Base-by-base conservation (phyloP, 208 protist species). In the Leishmania turanica region DNA sequence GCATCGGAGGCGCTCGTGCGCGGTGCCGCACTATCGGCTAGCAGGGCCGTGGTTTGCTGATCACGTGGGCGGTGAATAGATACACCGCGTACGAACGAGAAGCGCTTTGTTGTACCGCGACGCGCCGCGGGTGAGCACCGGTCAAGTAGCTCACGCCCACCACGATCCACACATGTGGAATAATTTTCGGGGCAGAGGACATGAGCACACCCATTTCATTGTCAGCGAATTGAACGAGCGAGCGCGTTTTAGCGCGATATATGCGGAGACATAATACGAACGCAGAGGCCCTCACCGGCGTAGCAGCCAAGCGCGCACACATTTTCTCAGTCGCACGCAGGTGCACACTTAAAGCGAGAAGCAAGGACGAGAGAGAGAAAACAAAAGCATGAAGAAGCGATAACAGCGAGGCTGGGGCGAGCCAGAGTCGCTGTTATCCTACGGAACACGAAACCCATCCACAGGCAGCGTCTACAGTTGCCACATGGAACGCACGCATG, bases 381-480 rank as follows among this genome's bases (percentile, higher is more conserved):
- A n/a, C n/a, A n/a, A 53, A 80, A 40, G 37, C 8, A 40, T 47
- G 2, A 3, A 77, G n/a, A 15, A 62, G 8, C 9, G 60, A 31
- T 47, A 75, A 58, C 76, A 60, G 65, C n/a, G 1, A 75, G 66
- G 74, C 5, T 15, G 24, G 24, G 17, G 65, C 73, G 64, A n/a
- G 4, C 15, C 72, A 77, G 0, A 75, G 27, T 9, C 31, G 49
- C 3, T 8, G n/a, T 42, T 42, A 21, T 8, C 34, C 15, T 24
- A 34, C 2, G 54, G 75, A 60, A 42, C 54, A 34, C 40, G 62
- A 62, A 54, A 77, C 40, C 80, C 9, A 37, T 71, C 68, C 75
- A 66, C 34, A 34, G 34, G 53, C 73, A 49, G 6, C 47, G 71
- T n/a, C 4, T 5, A 31, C 2, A 37, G 34, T 53, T 71, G 64